A percentile compares a stretch with the other conserved stretches of the same genome.
phyloP scores from a whole-genome alignment of 495 filamentous ascomycete genomes.

The Lasiosphaeria miniovina region DNA sequence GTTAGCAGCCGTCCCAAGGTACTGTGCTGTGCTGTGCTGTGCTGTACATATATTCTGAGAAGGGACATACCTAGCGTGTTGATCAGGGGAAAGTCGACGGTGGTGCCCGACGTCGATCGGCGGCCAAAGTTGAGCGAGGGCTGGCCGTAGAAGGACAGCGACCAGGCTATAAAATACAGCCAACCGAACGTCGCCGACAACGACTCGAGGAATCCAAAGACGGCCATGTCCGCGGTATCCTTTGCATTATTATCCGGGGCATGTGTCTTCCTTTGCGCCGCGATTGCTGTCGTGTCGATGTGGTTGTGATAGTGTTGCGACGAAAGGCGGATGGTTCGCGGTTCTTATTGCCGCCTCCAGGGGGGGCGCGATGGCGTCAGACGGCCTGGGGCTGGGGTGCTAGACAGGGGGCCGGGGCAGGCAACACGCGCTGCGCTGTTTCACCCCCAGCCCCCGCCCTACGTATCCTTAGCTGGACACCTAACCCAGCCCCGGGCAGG shows the following conservation, averaged over 20 bases:
- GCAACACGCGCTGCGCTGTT: no score
- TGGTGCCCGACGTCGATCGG: slow-evolving; percentile 73
- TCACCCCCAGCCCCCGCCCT: no score
- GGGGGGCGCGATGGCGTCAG: neutral
- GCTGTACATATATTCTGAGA: neutral
- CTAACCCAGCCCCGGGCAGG: no score
- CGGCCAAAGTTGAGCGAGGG: slow-evolving; percentile 71
- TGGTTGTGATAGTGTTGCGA: no score
- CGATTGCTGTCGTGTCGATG: no score
- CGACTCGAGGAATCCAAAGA: slow-evolving; percentile 23
- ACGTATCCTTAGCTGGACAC: no score
- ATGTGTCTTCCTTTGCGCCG: no score
- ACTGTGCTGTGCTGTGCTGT: no score
- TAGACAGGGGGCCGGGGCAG: neutral
- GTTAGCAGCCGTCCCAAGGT: no score
- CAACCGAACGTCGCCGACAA: slow-evolving; percentile 56
- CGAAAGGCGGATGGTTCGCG: no score
- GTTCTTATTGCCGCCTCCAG: no score
- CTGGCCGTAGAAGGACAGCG: slow-evolving; percentile 90
- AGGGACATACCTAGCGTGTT: slow-evolving; percentile 69
- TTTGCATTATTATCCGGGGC: no score
- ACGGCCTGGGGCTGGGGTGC: neutral
- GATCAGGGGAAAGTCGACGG: slow-evolving; percentile 80
- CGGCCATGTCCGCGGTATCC: neutral
- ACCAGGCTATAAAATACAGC: slow-evolving; percentile 71